Evolutionary conservation across 1,284 basidiomycete genomes (phyloP), one percentile per base, ranked within the genome.

Genomic region (Rhodofomes roseus): DNA sequence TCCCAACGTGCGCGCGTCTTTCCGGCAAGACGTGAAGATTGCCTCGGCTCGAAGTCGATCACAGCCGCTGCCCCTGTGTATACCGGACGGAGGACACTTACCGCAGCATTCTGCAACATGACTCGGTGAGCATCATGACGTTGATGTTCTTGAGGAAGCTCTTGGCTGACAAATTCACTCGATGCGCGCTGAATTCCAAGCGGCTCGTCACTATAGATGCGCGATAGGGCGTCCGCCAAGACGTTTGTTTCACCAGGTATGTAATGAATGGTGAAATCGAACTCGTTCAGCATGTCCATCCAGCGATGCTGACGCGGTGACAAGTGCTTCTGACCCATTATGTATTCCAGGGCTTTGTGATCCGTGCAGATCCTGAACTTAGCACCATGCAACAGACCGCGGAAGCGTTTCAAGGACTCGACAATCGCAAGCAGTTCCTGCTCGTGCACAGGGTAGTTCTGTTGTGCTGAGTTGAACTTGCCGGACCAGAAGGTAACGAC

Each of bases 191-290:
- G 63, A 0, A 58, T 65, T 7, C 71, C 71, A 7, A 46, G 22
- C 0, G 61, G 55, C 18, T 76, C 72, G 48, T 69, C 59, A 2
- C 58, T 62, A 53, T 76, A 76, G 11, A 76, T 71, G 8, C 72
- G 57, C 0, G 73, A 76, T 18, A 76, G 74, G 0, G 65, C 70
- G 44, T 73, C 68, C 4, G 68, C 63, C 2, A 75, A 51, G 0
- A 71, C 59, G 43, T 64, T 64, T 12, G 50, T 39, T 0, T 43
- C 39, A 20, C 62, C 61, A 3, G 55, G 55, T 1, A 64, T 55
- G 57, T 72, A 71, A n/a, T 62, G 22, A 37, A 71, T 67, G 0
- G 56, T 52, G 37, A 68, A 71, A 52, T 68, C 61, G 41, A 64
- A 72, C 16, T 71, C 60, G 1, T 59, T 29, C 2, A 71, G 50